phyloP scores from a whole-genome alignment of 805 yeast genomes.

The Candida verbasci region DNA sequence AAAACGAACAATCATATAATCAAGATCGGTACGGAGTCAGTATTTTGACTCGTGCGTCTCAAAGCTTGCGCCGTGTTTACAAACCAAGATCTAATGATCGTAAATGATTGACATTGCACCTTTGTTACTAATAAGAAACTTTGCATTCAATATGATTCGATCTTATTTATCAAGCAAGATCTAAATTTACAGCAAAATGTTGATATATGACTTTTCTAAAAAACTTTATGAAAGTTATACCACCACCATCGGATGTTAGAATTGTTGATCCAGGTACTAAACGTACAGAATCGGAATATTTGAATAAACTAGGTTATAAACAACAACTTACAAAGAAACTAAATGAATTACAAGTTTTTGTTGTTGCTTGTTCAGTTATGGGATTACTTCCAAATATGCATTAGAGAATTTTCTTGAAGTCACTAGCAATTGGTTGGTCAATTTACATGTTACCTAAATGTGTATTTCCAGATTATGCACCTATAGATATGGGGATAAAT shows the following conservation, averaged over 20 bases:
- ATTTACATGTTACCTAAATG: conserved; percentile 49
- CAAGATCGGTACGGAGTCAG: too few species aligned
- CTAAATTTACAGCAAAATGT: too few species aligned
- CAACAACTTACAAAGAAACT: conserved; percentile 60
- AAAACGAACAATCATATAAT: too few species aligned
- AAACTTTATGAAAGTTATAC: conserved; percentile 1
- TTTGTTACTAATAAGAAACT: neutral
- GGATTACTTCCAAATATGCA: conserved; percentile 61
- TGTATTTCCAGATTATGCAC: conserved; percentile 54
- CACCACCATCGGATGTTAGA: conserved; percentile 10
- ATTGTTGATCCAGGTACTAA: conserved; percentile 10
- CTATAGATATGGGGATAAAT: conserved; percentile 32
- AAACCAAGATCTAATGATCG: too few species aligned
- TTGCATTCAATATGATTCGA: neutral
- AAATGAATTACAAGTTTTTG: conserved; percentile 58
- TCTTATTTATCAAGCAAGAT: conserved; percentile 2
- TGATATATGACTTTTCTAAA: conserved; percentile 10
- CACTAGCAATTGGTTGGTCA: conserved; percentile 49
- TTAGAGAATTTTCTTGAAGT: conserved; percentile 44
- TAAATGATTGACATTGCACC: too few species aligned
- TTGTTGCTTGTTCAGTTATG: conserved; percentile 67
- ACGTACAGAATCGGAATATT: conserved; percentile 10
- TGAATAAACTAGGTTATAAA: conserved; percentile 58
- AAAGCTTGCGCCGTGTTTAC: too few species aligned
- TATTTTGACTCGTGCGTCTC: too few species aligned